Base-by-base conservation (phyloP, 805 yeast species). In the Maudiozyma bulderi region DNA sequence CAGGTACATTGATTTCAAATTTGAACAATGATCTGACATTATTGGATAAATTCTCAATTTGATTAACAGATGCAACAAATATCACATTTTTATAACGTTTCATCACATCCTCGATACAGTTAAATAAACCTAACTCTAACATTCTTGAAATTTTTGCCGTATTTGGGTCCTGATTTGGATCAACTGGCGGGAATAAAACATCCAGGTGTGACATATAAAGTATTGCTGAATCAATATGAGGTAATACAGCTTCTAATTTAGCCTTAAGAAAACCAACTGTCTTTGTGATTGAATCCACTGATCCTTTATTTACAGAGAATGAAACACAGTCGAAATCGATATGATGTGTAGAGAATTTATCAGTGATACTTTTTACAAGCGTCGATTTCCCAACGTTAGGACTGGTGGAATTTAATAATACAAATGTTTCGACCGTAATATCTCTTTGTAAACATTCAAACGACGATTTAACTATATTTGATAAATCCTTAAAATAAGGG, bases 341-440 rank as follows among this genome's bases (percentile, higher is more conserved):
- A 7, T 83, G 64, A 53, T 85, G 83, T 8, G 81, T 64, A 0
- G 96, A 96, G 32, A 82, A 62, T 32, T 76, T 76, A 8, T 69
- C 62, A 0, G 86, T 73, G 1, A 80, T 59, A 48, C 77, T 76
- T 46, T 74, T 64, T 0, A 87, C 78, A 28, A 86, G 58, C 0
- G 83, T 78, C 0, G 84, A 62, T 59, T 91, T 91, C 0, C 99
- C 99, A 6, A 86, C 79, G 8, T 85, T 88, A 47, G 95, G 71
- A 32, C 81, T 76, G 57, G 80, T 68, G 3, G 96, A 86, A 46
- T 75, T 77, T 26, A 93, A 61, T 29, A 89, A 61, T 0, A 89
- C 67, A 0, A 87, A 74, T 0, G 95, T 82, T 44, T 73, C 75
- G 34, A 86, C 58, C 2, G 71, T 64, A 1, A 70, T 60, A 14